Conservation (phyloP, 169 alveolate genomes). For the Babesia bovis region DNA sequence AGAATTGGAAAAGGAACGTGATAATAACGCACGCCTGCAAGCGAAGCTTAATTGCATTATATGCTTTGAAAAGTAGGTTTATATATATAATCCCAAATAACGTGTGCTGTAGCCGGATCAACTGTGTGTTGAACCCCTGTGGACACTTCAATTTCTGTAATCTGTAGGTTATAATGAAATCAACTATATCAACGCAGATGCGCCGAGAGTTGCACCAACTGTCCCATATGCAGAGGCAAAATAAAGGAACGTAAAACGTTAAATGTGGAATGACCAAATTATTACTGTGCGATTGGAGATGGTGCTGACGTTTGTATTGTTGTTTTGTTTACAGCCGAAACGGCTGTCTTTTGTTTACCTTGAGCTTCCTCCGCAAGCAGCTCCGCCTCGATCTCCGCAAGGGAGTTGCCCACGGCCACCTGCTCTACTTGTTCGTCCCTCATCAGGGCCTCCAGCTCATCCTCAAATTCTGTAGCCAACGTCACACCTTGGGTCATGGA, state of each 20-base stretch:
- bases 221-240: conserved; percentile 60
- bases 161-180: conserved; percentile 16
- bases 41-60: conserved; percentile 49
- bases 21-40: conserved; percentile 28
- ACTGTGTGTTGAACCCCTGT: conserved; percentile 62
- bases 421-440: conserved; percentile 16
- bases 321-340: not conserved
- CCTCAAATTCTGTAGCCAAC: conserved; percentile 57
- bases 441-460: conserved; percentile 56
- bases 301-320: conserved; percentile 4
- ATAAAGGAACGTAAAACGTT: conserved; percentile 15
- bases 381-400: conserved; percentile 27
- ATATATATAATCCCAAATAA: too few species aligned
- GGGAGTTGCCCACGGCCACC: not conserved
- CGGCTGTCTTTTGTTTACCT: not conserved
- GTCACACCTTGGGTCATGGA: conserved; percentile 62
- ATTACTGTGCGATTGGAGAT: conserved; percentile 28
- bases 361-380: not conserved
- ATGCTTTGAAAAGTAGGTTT: conserved; percentile 57
- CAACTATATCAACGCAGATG: conserved; percentile 17
- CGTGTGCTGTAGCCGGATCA: conserved; percentile 22
- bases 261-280: conserved; percentile 18
- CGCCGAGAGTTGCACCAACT: conserved; percentile 31
- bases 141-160: conserved; percentile 59
- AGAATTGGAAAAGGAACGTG: conserved; percentile 53